Conservation (phyloP, 2,329 filamentous ascomycete genomes). For the Paecilomyces dactylethromorphus region DNA sequence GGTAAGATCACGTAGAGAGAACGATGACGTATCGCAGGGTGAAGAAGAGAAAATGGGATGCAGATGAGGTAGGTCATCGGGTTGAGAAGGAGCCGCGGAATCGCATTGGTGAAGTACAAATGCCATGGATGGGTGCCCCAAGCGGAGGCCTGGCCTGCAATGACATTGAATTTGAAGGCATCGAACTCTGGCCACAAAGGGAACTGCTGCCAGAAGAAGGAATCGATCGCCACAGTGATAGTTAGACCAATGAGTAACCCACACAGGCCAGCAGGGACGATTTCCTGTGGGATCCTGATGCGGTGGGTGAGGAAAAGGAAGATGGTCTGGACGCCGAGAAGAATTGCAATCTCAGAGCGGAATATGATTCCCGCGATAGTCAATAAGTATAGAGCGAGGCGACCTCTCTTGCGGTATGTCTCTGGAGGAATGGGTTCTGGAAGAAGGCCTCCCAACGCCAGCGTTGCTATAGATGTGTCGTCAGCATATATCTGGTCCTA, state of each 20-base stretch:
- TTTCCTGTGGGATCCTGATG: slow-evolving; percentile 44
- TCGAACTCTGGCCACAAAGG: slow-evolving; percentile 83
- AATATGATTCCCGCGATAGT: slow-evolving; percentile 79
- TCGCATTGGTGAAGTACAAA: slow-evolving; percentile 75
- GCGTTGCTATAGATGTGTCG: slow-evolving; percentile 20
- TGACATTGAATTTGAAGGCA: slow-evolving; percentile 85
- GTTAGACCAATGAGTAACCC: slow-evolving; percentile 62
- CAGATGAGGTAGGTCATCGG: slow-evolving; percentile 55
- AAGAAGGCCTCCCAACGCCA: slow-evolving; percentile 43
- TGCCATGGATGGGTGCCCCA: slow-evolving; percentile 86
- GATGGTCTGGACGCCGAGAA: slow-evolving; percentile 62
- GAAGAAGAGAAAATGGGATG: slow-evolving; percentile 45
- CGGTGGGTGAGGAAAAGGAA: slow-evolving; percentile 55
- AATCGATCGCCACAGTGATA: slow-evolving; percentile 71
- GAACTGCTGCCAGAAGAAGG: slow-evolving; percentile 81
- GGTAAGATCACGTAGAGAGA: slow-evolving; percentile 57
- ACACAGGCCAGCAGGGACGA: slow-evolving; percentile 60
- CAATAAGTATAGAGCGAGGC: slow-evolving; percentile 64
- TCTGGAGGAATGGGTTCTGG: slow-evolving; percentile 27
- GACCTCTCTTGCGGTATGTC: slow-evolving; percentile 43
- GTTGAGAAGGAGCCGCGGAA: slow-evolving; percentile 80
- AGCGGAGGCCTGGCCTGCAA: slow-evolving; percentile 72
- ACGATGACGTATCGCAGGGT: slow-evolving; percentile 45
- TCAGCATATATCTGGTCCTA: not conserved
- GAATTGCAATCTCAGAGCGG: slow-evolving; percentile 78